A percentile compares a stretch with the other conserved stretches of the same genome.
These are phyloP conservation scores for Perkinsus olseni DNA, from an alignment of 169 alveolate species.

Conservation along the genomic window DNA sequence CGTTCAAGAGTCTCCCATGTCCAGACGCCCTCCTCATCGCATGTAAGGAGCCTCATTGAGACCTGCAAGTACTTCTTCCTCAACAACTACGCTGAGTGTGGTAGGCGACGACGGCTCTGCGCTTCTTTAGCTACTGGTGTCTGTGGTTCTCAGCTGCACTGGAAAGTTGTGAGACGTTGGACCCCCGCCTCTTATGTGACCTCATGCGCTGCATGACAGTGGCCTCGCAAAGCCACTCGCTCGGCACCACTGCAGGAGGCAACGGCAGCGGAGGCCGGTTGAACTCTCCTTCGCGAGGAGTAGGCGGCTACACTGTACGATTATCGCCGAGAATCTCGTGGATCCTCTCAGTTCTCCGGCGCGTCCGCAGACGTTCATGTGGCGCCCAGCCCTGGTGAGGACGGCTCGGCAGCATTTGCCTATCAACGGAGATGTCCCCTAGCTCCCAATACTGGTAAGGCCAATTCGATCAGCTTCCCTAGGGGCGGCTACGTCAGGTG, in stretches of 20 bases:
- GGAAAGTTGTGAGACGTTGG: not conserved
- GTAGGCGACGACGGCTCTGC: not conserved
- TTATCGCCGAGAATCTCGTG: too few species aligned
- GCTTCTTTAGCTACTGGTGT: not conserved
- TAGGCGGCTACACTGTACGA: not conserved
- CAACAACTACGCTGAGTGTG: not conserved
- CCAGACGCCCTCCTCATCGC: not conserved
- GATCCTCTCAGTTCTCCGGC: not conserved
- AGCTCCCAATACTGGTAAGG: not conserved
- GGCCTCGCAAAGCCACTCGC: not conserved
- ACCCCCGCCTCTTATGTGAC: not conserved
- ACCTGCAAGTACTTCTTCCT: not conserved
- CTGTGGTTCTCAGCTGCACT: not conserved
- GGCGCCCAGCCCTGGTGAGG: not conserved
- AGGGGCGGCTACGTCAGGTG: not conserved
- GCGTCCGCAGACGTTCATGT: not conserved
- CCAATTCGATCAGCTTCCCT: not conserved
- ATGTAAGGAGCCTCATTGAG: not conserved
- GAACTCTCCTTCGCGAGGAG: not conserved
- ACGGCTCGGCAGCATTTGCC: not conserved
- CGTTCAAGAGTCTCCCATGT: not conserved
- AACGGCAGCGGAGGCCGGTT: too few species aligned
- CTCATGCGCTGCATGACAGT: not conserved
- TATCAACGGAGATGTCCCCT: not conserved
- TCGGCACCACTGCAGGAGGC: not conserved